Conservation (phyloP, 345 rosid species). For the Rhizophora apiculata region DNA sequence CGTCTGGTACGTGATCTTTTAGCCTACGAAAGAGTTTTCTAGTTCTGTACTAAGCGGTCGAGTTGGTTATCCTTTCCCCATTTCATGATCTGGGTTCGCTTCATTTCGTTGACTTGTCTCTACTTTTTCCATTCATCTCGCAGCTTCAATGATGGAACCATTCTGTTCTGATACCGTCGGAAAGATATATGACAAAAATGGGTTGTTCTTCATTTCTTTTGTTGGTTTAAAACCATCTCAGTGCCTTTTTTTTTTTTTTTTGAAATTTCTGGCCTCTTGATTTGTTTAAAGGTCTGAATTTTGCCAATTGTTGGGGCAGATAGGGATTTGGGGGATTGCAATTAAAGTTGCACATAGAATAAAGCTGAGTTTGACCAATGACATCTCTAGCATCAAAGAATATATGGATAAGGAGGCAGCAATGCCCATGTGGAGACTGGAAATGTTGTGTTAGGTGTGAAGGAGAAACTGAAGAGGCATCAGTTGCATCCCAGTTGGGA, state of each 20-base stretch:
- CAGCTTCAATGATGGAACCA: background rate
- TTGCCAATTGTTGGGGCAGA: background rate
- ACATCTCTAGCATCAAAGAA: constrained; percentile 39
- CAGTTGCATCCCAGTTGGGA: constrained; percentile 38
- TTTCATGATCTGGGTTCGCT: no score
- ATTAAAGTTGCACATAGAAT: background rate
- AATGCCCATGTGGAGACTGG: constrained; percentile 97
- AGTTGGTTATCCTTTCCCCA: no score
- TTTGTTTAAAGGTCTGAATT: background rate
- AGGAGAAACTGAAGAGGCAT: constrained; percentile 56
- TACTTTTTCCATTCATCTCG: no score
- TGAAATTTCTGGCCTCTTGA: background rate
- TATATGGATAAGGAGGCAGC: constrained; percentile 85
- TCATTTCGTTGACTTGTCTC: no score
- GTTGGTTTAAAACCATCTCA: background rate
- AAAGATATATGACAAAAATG: background rate
- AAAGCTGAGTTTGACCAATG: background rate
- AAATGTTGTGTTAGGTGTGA: constrained; percentile 68
- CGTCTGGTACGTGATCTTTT: no score
- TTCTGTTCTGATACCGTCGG: background rate
- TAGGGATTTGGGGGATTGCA: background rate
- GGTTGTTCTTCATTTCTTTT: background rate
- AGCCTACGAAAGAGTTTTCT: no score
- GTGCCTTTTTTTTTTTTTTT: background rate
- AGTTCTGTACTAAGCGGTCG: no score